Conservation (phyloP, 306 rosid species). For the Crotalaria pallida region DNA sequence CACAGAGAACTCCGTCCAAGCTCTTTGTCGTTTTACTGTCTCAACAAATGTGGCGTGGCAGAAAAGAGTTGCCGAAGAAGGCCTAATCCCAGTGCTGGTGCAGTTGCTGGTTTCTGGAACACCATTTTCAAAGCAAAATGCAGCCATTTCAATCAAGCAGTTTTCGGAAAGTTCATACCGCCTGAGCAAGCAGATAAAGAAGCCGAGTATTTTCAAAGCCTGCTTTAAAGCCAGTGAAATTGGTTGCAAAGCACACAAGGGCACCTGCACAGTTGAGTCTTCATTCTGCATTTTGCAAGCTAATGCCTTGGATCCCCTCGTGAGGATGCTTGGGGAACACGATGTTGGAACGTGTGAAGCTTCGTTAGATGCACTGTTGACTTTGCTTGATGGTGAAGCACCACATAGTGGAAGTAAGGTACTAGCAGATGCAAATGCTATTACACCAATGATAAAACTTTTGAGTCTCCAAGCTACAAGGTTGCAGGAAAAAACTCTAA, state of each 20-base stretch:
- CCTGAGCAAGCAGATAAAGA: conserved; percentile 52
- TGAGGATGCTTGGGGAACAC: conserved; percentile 46
- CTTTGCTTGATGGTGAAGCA: conserved; percentile 39
- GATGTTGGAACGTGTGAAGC: conserved; percentile 49
- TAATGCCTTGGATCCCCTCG: conserved; percentile 55
- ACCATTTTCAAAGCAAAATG: conserved; percentile 34
- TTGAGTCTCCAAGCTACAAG: conserved; percentile 24
- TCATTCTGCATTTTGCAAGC: conserved; percentile 59
- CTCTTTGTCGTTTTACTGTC: conserved; percentile 54
- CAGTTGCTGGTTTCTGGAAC: conserved; percentile 51
- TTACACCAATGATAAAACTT: conserved; percentile 34
- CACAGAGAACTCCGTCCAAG: conserved; percentile 47
- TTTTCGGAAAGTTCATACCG: conserved; percentile 50
- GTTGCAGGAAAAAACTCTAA: conserved; percentile 45
- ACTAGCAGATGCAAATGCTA: conserved; percentile 46
- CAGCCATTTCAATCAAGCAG: conserved; percentile 59
- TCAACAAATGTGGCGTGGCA: conserved; percentile 55
- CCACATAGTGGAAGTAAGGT: conserved; percentile 43
- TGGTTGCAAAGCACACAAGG: conserved; percentile 50
- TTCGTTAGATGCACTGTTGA: conserved; percentile 50
- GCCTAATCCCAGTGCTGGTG: conserved; percentile 50
- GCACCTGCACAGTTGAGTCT: conserved; percentile 47
- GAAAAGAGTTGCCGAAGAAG: conserved; percentile 54
- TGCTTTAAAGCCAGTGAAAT: conserved; percentile 32
- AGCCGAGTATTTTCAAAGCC: conserved; percentile 20